Percentiles rank a stretch among this genome's conserved stretches.
Evolutionary conservation across 768 basidiomycete genomes (phyloP).

Genomic region (Lactarius deliciosus): DNA sequence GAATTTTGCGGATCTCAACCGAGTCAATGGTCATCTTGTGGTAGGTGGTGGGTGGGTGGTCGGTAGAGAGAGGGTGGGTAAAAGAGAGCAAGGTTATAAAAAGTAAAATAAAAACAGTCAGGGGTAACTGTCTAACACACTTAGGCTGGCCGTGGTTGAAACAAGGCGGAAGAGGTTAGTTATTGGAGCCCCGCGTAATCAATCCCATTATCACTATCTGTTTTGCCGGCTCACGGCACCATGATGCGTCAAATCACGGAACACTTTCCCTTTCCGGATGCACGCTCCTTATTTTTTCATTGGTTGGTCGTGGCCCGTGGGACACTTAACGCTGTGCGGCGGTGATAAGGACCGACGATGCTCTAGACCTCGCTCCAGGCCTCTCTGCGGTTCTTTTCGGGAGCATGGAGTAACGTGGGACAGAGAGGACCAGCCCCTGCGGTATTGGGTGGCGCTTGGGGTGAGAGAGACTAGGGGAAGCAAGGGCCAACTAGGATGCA

Average conservation of each 20-base stretch:
- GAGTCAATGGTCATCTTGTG: conserved; percentile 27
- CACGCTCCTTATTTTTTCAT: background rate
- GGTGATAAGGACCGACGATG: conserved; percentile 1
- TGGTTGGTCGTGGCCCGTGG: background rate
- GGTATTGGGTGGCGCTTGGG: background rate
- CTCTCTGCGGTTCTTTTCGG: background rate
- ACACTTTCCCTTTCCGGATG: background rate
- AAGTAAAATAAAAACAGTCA: background rate
- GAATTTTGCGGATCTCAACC: conserved; percentile 36
- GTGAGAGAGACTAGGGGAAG: background rate
- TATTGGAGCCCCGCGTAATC: conserved; percentile 1
- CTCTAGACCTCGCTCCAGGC: conserved; percentile 2
- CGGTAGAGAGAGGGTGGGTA: background rate
- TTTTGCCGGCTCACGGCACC: background rate
- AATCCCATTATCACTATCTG: background rate
- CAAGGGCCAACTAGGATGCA: background rate
- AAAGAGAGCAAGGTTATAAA: background rate
- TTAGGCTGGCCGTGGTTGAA: background rate
- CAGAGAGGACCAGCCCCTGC: background rate
- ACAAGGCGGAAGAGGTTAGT: background rate
- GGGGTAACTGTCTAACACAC: background rate
- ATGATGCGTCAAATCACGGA: background rate
- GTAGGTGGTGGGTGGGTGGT: background rate
- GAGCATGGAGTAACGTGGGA: background rate
- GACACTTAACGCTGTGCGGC: background rate